Conservation (phyloP, 2,329 filamentous ascomycete genomes). For the Nemania diffusa region DNA sequence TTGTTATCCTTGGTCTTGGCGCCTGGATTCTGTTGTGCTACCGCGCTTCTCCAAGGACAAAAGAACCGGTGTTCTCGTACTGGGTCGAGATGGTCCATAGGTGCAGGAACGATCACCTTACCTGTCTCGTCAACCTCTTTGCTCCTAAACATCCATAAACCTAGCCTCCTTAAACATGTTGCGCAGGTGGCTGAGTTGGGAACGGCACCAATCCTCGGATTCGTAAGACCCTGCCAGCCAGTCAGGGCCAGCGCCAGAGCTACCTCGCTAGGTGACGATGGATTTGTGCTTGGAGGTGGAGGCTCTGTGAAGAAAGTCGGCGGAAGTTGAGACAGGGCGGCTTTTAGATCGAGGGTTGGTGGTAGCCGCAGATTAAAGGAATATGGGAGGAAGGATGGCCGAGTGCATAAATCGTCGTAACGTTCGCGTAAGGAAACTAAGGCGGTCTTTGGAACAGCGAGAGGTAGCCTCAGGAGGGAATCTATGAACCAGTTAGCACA, state of each 20-base stretch:
- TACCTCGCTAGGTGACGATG: conserved; percentile 62
- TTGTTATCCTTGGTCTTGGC: conserved; percentile 51
- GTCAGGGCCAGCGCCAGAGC: conserved; percentile 76
- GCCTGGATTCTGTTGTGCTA: conserved; percentile 66
- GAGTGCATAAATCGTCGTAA: conserved; percentile 70
- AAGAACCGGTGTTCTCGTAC: conserved; percentile 82
- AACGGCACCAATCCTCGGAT: conserved; percentile 66
- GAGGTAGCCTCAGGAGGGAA: conserved; percentile 68
- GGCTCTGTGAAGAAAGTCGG: conserved; percentile 64
- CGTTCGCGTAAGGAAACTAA: conserved; percentile 68
- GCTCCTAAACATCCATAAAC: conserved; percentile 92
- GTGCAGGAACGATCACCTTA: conserved; percentile 65
- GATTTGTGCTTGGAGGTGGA: conserved; percentile 48
- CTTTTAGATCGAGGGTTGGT: conserved; percentile 61
- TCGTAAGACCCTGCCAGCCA: conserved; percentile 77
- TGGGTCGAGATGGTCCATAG: conserved; percentile 75
- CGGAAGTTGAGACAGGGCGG: conserved; percentile 61
- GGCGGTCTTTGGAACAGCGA: conserved; percentile 70
- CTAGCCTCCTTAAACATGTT: conserved; percentile 87
- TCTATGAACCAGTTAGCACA: conserved; percentile 55
- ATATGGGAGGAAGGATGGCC: conserved; percentile 68
- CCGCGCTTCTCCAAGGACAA: conserved; percentile 79
- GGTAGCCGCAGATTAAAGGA: conserved; percentile 70
- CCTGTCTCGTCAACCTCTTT: conserved; percentile 70
- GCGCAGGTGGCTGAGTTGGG: conserved; percentile 82